Evolutionary conservation across 2,329 filamentous ascomycete species (phyloP).

Genomic region (Piedraia hortae): DNA sequence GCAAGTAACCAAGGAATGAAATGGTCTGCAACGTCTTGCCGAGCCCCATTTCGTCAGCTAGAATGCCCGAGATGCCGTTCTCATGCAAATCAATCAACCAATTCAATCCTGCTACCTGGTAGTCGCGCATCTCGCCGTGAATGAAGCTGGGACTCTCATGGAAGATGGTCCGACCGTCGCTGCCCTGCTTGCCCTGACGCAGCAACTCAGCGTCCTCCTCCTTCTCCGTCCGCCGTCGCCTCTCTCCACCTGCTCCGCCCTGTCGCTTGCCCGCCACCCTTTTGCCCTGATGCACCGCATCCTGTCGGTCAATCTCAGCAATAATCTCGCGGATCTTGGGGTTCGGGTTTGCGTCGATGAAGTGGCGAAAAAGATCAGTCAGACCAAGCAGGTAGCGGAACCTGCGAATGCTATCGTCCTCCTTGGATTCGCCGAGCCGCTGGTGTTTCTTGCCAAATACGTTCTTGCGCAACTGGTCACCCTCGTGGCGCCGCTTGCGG

Average conservation of each 20-base stretch:
- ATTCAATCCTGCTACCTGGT: constrained; percentile 83
- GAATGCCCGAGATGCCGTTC: constrained; percentile 92
- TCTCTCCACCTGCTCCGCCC: constrained; percentile 53
- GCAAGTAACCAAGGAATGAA: constrained; percentile 78
- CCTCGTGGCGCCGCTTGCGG: constrained; percentile 62
- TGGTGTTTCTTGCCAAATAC: constrained; percentile 92
- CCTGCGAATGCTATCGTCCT: constrained; percentile 79
- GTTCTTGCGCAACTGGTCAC: constrained; percentile 66
- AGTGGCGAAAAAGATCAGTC: constrained; percentile 92
- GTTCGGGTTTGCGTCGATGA: constrained; percentile 92
- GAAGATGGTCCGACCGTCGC: constrained; percentile 59
- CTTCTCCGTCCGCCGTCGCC: constrained; percentile 72
- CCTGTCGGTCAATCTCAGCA: constrained; percentile 79
- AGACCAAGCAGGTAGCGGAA: constrained; percentile 87
- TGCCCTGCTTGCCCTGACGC: constrained; percentile 67
- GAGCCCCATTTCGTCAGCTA: constrained; percentile 95
- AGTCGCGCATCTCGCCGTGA: constrained; percentile 74
- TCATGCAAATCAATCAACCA: constrained; percentile 96
- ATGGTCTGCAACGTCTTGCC: constrained; percentile 97
- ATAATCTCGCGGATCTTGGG: constrained; percentile 86
- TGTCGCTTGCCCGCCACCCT: constrained; percentile 55
- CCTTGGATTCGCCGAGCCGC: constrained; percentile 74
- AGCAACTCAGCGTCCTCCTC: constrained; percentile 83
- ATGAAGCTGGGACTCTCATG: constrained; percentile 82
- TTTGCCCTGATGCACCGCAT: constrained; percentile 35